These are phyloP conservation scores for Geopyxis carbonaria DNA, from an alignment of 495 filamentous ascomycete species.

Conservation along the genomic window DNA sequence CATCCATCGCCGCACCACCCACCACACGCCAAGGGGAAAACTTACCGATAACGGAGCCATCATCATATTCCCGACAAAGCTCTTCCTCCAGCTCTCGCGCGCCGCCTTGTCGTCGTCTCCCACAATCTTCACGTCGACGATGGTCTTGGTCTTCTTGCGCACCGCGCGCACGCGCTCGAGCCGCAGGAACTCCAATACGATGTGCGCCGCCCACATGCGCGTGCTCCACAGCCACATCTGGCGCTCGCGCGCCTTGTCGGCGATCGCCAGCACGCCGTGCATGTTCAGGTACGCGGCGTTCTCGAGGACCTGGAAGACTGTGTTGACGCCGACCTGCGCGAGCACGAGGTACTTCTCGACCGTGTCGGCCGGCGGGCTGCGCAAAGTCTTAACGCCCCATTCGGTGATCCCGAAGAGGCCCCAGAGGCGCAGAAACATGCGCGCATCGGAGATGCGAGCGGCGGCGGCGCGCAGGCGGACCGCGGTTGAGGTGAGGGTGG, in stretches of 20 bases:
- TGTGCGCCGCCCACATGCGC: constrained; percentile 62
- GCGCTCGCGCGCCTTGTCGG: constrained; percentile 33
- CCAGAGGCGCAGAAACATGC: constrained; percentile 63
- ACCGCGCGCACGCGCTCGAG: constrained; percentile 30
- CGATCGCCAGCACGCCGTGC: constrained; percentile 48
- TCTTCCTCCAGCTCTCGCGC: constrained; percentile 27
- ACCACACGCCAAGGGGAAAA: neutral
- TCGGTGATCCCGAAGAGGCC: constrained; percentile 61
- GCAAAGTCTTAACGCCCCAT: constrained; percentile 44
- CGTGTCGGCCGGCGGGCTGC: constrained; percentile 29
- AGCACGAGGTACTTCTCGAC: constrained; percentile 35
- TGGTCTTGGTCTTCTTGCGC: constrained; percentile 27
- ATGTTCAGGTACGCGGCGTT: constrained; percentile 62
- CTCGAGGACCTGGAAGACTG: constrained; percentile 62
- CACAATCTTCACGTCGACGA: constrained; percentile 16
- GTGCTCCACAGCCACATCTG: constrained; percentile 56
- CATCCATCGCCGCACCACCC: constrained; percentile 3
- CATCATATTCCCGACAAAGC: constrained; percentile 29
- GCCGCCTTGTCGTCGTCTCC: constrained; percentile 32
- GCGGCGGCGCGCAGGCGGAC: constrained; percentile 34
- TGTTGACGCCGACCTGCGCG: constrained; percentile 48
- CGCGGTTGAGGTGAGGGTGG: constrained; percentile 29
- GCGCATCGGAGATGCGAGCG: constrained; percentile 40
- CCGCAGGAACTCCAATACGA: constrained; percentile 55
- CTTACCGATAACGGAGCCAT: constrained; percentile 38